Evolutionary conservation across 2,329 filamentous ascomycete species (phyloP).

Genomic region (Didymella lethalis): DNA sequence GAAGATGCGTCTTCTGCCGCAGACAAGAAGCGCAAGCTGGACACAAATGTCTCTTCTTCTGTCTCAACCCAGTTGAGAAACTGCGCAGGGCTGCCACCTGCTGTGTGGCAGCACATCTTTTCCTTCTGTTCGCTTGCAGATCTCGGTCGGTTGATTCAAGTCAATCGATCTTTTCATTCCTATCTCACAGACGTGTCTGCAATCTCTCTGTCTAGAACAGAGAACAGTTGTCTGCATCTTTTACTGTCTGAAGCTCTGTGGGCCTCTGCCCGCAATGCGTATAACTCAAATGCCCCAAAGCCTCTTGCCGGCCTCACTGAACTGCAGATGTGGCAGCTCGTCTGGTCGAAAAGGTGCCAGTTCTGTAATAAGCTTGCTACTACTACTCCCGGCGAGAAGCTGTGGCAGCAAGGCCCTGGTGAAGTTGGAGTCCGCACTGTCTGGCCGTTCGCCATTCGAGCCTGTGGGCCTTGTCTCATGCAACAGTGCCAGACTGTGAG

Average conservation of each 20-base stretch:
- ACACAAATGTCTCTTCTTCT: slow-evolving; percentile 19
- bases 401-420: slow-evolving; percentile 70
- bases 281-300: slow-evolving; percentile 72
- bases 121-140: slow-evolving; percentile 69
- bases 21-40: slow-evolving; percentile 46
- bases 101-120: slow-evolving; percentile 76
- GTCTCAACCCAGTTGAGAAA: slow-evolving; percentile 28
- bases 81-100: slow-evolving; percentile 60
- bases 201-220: slow-evolving; percentile 44
- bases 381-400: slow-evolving; percentile 44
- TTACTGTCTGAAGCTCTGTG: slow-evolving; percentile 73
- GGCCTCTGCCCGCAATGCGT: slow-evolving; percentile 71
- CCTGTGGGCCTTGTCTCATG: slow-evolving; percentile 72
- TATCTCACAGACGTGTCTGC: slow-evolving; percentile 49
- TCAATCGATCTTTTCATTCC: slow-evolving; percentile 72
- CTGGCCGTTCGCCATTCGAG: slow-evolving; percentile 74
- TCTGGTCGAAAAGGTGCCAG: slow-evolving; percentile 70
- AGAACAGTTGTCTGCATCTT: slow-evolving; percentile 46
- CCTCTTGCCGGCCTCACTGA: slow-evolving; percentile 72
- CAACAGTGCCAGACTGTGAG: slow-evolving; percentile 70
- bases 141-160: slow-evolving; percentile 70
- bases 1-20: slow-evolving; percentile 30
- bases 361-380: slow-evolving; percentile 64
- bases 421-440: slow-evolving; percentile 67
- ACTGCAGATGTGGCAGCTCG: slow-evolving; percentile 78